A percentile compares a stretch with the other conserved stretches of the same genome.
These are phyloP conservation scores for Hypoxylon rickii DNA, from an alignment of 495 filamentous ascomycete genomes.

Conservation along the genomic window DNA sequence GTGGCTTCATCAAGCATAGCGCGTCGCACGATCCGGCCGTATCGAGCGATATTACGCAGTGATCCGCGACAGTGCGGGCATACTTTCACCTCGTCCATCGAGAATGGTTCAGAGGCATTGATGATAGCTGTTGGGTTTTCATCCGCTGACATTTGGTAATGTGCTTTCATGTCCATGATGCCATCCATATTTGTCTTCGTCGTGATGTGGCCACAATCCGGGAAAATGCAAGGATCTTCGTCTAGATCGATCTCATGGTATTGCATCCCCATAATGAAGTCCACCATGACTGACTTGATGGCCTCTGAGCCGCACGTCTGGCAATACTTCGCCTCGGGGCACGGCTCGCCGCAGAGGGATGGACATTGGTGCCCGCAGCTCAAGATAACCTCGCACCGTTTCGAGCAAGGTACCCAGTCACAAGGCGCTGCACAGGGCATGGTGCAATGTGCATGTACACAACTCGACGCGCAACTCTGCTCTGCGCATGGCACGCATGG, in stretches of 20 bases:
- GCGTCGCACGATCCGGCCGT: constrained; percentile 67
- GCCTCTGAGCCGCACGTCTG: constrained; percentile 55
- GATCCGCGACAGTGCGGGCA: constrained; percentile 69
- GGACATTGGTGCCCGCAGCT: constrained; percentile 69
- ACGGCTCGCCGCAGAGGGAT: constrained; percentile 70
- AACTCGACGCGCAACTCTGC: constrained; percentile 58
- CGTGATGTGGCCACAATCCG: constrained; percentile 70
- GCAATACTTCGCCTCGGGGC: constrained; percentile 59
- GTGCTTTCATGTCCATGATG: constrained; percentile 62
- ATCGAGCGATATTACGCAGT: constrained; percentile 65
- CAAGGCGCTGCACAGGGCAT: constrained; percentile 78
- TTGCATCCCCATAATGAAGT: constrained; percentile 55
- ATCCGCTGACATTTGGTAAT: constrained; percentile 59
- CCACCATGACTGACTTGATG: constrained; percentile 54
- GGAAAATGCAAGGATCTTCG: constrained; percentile 65
- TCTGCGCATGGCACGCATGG: constrained; percentile 70
- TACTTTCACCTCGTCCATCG: constrained; percentile 55
- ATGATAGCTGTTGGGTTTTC: constrained; percentile 48
- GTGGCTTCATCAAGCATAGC: constrained; percentile 69
- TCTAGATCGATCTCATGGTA: constrained; percentile 65
- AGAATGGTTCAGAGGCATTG: constrained; percentile 54
- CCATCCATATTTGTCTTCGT: constrained; percentile 68
- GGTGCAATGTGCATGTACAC: constrained; percentile 60
- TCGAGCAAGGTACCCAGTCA: constrained; percentile 67
- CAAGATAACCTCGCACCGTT: constrained; percentile 61